These are phyloP conservation scores for Canna indica DNA, from an alignment of 176 grass and related monocot genomes.

Conservation along the genomic window DNA sequence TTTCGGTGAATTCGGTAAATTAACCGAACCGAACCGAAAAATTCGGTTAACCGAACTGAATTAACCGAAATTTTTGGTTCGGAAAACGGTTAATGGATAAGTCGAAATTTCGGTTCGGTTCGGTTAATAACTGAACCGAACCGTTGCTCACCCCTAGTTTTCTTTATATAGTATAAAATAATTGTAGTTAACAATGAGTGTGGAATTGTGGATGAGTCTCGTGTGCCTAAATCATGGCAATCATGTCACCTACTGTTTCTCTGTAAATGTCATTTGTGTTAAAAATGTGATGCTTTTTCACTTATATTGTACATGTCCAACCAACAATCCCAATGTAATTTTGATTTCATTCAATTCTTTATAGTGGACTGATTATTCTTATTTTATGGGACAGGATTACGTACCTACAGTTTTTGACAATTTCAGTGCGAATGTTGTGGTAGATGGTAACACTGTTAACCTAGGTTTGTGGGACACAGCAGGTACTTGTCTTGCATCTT, in stretches of 20 bases:
- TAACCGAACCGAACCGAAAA: too few relatives aligned
- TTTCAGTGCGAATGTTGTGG: constrained; percentile 14
- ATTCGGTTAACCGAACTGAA: too few relatives aligned
- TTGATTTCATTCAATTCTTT: not conserved
- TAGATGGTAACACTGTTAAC: constrained; percentile 16
- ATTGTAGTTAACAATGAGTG: too few relatives aligned
- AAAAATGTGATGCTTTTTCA: not conserved
- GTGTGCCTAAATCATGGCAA: not conserved
- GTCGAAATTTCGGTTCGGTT: too few relatives aligned
- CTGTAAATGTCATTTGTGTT: not conserved
- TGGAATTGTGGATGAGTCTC: too few relatives aligned
- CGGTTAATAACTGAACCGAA: too few relatives aligned
- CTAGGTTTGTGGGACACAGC: constrained; percentile 10
- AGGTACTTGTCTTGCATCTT: not conserved
- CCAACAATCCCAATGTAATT: not conserved
- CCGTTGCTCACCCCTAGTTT: too few relatives aligned
- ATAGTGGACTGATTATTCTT: not conserved
- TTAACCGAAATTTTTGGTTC: too few relatives aligned
- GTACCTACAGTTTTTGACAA: constrained; percentile 12
- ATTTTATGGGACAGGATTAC: constrained; percentile 1
- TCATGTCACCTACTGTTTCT: too few relatives aligned
- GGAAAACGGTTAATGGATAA: too few relatives aligned
- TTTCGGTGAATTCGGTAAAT: too few relatives aligned
- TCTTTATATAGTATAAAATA: too few relatives aligned
- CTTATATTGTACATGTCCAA: not conserved